A percentile compares a stretch with the other conserved stretches of the same genome.
Evolutionary conservation across 352 stramenopile species (phyloP).

Genomic region (Globisporangium orthogonon): DNA sequence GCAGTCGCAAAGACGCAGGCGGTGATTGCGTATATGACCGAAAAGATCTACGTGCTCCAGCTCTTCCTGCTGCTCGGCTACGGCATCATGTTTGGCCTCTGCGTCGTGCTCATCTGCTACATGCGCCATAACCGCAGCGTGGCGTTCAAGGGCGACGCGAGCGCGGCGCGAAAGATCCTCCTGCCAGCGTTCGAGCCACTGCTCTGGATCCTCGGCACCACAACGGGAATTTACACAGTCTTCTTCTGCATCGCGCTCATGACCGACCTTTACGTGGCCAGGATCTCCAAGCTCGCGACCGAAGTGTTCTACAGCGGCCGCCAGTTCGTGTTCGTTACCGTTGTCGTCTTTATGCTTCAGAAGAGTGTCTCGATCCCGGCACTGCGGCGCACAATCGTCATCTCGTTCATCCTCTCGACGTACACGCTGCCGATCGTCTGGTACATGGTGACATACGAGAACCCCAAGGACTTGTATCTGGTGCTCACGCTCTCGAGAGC

Average conservation of each 20-base stretch:
- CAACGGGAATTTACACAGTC: slow-evolving; percentile 20
- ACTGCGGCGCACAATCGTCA: slow-evolving; percentile 28
- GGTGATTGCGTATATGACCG: slow-evolving; percentile 1
- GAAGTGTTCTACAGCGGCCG: slow-evolving; percentile 36
- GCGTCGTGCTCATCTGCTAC: slow-evolving; percentile 36
- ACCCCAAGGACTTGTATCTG: not conserved
- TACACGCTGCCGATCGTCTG: slow-evolving; percentile 38
- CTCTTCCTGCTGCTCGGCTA: slow-evolving; percentile 21
- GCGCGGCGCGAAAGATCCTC: slow-evolving; percentile 53
- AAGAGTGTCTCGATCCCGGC: slow-evolving; percentile 60
- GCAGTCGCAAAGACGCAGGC: not conserved
- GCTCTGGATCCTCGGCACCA: slow-evolving; percentile 37
- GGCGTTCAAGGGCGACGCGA: slow-evolving; percentile 37
- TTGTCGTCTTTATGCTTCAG: slow-evolving; percentile 44
- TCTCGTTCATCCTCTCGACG: slow-evolving; percentile 31
- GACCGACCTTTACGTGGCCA: slow-evolving; percentile 21
- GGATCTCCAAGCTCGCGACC: slow-evolving; percentile 21
- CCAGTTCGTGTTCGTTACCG: slow-evolving; percentile 51
- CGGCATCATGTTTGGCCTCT: slow-evolving; percentile 33
- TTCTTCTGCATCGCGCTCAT: slow-evolving; percentile 32
- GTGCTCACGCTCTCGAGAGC: slow-evolving; percentile 10
- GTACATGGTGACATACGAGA: slow-evolving; percentile 7
- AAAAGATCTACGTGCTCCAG: not conserved
- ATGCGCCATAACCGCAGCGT: slow-evolving; percentile 44
- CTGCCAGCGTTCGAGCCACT: slow-evolving; percentile 68